Evolutionary conservation across 176 grass and related monocot genomes (phyloP).

Genomic region (Microstegium vimineum): DNA sequence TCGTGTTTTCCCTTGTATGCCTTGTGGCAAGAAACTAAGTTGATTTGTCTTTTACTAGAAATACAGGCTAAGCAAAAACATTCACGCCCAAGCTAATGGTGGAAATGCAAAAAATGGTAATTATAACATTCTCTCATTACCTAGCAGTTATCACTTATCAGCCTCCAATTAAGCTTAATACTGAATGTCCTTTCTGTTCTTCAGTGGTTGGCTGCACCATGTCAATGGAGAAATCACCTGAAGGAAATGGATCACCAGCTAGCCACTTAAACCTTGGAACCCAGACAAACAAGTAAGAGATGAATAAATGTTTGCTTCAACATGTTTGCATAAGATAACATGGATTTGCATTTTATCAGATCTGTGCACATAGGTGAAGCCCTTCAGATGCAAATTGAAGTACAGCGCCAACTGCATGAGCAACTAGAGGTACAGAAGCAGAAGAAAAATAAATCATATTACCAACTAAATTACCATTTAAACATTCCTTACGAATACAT

Average conservation of each 20-base stretch:
- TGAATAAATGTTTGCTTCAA: conserved; percentile 16
- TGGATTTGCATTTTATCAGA: conserved; percentile 47
- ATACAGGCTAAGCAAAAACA: conserved; percentile 95
- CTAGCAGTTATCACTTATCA: conserved; percentile 4
- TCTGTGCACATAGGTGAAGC: conserved; percentile 89
- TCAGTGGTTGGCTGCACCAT: conserved; percentile 45
- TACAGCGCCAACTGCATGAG: conserved; percentile 80
- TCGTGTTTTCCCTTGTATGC: background rate
- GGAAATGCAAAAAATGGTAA: conserved; percentile 73
- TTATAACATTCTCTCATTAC: background rate
- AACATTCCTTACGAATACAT: conserved; percentile 10
- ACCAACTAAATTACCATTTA: background rate
- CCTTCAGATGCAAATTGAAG: conserved; percentile 99
- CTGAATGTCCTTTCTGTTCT: conserved; percentile 24
- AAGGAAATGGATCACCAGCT: conserved; percentile 51
- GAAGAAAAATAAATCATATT: conserved; percentile 7
- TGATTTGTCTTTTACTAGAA: conserved; percentile 59
- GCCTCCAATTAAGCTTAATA: conserved; percentile 19
- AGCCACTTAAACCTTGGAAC: conserved; percentile 46
- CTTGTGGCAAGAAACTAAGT: conserved; percentile 37
- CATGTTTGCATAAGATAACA: conserved; percentile 32
- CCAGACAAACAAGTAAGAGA: conserved; percentile 86
- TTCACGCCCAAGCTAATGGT: conserved; percentile 53
- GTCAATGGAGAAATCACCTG: conserved; percentile 56
- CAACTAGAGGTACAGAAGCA: conserved; percentile 77